Base-by-base conservation (phyloP, 768 basidiomycete genomes). In the Paxillus ammoniavirescens region DNA sequence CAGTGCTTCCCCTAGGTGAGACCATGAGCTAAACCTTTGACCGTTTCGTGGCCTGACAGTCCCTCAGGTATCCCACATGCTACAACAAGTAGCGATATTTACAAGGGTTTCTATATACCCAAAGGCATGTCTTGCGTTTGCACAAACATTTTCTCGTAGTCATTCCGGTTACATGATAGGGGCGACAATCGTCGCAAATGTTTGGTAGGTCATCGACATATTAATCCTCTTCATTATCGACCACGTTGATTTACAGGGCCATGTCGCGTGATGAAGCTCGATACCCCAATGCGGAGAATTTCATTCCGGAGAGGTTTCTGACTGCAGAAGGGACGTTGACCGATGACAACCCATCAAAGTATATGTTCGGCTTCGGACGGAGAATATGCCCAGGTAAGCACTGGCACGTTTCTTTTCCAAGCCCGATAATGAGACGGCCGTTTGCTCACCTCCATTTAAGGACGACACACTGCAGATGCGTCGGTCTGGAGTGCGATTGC, bases 81-180 rank as follows among this genome's bases (percentile, higher is more conserved):
- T 10, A 18, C 62, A 6, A 73, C 71, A 0, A 56, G 63, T 33
- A 74, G 75, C 51, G 77, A 78, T 44, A 54, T 69, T 12, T 78
- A 77, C 57, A 62, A 69, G 18, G 72, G 74, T 17, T 78, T 79
- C 53, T 65, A 78, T 10, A 84, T 84, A 42, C 82, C 82, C 1
- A 72, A 73, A 55, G 82, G 82, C 55, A 48, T 48, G 14, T 40
- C 3, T 3, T 1, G 28, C 8, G 17, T 30, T 13, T 35, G 31
- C 15, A 30, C 14, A 3, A 43, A 31, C 1, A 21, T 18, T 2
- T 18, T 4, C 28, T 36, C 23, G 18, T 14, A 13, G 33, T 30
- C 13, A 50, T 8, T n/a, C 2, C 5, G 1, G 10, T 31, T 31
- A 1, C 31, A 6, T 9, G 0, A 30, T 36, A 63, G 61, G 61